These are phyloP conservation scores for Pelargonium myrrhifolium DNA, from an alignment of 441 rosid genomes.

Conservation along the genomic window DNA sequence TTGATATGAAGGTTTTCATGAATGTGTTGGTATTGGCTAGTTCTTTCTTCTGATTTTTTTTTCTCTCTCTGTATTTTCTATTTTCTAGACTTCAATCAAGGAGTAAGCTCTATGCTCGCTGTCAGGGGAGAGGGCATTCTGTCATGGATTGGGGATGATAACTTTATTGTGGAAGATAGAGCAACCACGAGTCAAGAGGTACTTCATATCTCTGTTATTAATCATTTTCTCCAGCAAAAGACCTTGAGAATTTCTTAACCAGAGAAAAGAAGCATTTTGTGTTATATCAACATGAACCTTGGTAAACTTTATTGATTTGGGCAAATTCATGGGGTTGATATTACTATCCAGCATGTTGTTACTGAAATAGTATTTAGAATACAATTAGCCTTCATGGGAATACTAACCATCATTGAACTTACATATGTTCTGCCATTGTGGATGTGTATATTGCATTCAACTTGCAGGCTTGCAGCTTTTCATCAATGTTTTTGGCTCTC, in stretches of 20 bases:
- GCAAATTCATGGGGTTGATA: too few relatives aligned
- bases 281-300: too few relatives aligned
- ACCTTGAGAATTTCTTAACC: too few relatives aligned
- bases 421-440: background rate
- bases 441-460: background rate
- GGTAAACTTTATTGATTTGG: too few relatives aligned
- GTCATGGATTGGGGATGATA: constrained; percentile 62
- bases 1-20: constrained; percentile 4
- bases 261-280: too few relatives aligned
- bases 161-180: constrained; percentile 56
- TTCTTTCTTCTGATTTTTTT: background rate
- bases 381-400: too few relatives aligned
- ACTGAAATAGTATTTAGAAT: too few relatives aligned
- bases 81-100: constrained; percentile 21
- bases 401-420: background rate
- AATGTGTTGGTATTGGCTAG: background rate
- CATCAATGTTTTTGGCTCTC: background rate
- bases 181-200: constrained; percentile 51
- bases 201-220: constrained; percentile 2
- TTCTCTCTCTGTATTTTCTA: background rate
- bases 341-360: too few relatives aligned
- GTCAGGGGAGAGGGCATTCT: constrained; percentile 60
- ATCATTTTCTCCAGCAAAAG: background rate
- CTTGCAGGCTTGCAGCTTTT: constrained; percentile 1
- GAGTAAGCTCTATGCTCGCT: constrained; percentile 53